These are phyloP conservation scores for Gillenia trifoliata DNA, from an alignment of 306 rosid species.

Conservation along the genomic window DNA sequence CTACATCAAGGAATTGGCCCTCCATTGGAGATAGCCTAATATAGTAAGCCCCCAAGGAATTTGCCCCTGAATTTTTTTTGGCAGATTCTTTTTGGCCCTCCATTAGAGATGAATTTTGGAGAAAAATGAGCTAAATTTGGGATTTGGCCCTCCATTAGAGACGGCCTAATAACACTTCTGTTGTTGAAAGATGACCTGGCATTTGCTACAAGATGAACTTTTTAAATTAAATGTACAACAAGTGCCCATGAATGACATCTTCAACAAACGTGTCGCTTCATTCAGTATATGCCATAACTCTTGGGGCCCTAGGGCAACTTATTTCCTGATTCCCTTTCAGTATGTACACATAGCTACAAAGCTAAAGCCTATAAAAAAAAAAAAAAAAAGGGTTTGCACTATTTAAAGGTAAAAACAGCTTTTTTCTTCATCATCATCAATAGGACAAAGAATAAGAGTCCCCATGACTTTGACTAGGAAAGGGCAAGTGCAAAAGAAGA, in stretches of 20 bases:
- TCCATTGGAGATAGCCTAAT: too few species aligned
- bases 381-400: not conserved
- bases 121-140: too few species aligned
- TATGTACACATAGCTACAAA: not conserved
- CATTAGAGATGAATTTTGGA: too few species aligned
- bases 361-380: not conserved
- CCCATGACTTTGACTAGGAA: constrained; percentile 5
- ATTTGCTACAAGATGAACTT: not conserved
- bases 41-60: too few species aligned
- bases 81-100: too few species aligned
- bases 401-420: not conserved
- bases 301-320: not conserved
- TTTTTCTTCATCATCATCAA: not conserved
- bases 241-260: not conserved
- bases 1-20: too few species aligned
- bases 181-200: not conserved
- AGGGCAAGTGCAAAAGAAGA: not conserved
- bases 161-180: too few species aligned
- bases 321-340: not conserved
- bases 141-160: too few species aligned
- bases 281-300: not conserved
- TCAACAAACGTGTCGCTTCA: not conserved
- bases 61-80: too few species aligned
- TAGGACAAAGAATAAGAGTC: constrained; percentile 11
- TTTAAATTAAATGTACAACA: not conserved